Evolutionary conservation across 2,329 filamentous ascomycete genomes (phyloP), one percentile per base, ranked within the genome.

Genomic region (Neonectria neomacrospora): DNA sequence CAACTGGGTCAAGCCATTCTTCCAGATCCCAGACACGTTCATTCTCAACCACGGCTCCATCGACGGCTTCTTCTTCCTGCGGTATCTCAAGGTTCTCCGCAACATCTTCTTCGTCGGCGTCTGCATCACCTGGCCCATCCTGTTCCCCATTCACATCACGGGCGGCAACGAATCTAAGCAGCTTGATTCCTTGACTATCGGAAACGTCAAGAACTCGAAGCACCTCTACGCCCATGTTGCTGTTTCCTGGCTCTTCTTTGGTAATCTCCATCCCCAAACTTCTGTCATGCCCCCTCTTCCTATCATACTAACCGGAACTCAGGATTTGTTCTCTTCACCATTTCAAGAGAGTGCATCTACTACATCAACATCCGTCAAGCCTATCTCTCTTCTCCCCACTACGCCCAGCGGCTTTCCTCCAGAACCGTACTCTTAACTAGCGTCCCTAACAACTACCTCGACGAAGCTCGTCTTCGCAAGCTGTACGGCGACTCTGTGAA

Each of bases 311-410:
- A 72, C 34, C 2, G 41, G 1, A 20, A 41, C 4, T 2, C 91
- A 77, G 88, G 87, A 48, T 98, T 98, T 75, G 85, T 98, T 68
- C 90, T 98, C 77, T 96, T 92, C 79, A 90, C 93, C 74, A 88
- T 98, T 66, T 91, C 94, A 59, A 88, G 95, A 61, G 95, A 98
- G 78, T 90, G 88, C 75, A 91, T 98, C 71, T 97, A 90, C 85
- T 97, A 93, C 79, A 91, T 97, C 82, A 97, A 96, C 74, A 80
- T 98, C 54, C 91, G 94, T 67, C 95, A 98, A 80, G 95, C 95
- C 0, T 97, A 96, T 80, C 87, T 96, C 42, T 86, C 96, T 58
- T 94, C 93, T 11, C 93, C 94, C 11, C 83, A 92, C 51, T 96
- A 96, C 76, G 87, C 93, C 56, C 91, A 90, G 73, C 91, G 94